Conservation (phyloP, 2,329 filamentous ascomycete genomes). For the Aspergillus sp. region DNA sequence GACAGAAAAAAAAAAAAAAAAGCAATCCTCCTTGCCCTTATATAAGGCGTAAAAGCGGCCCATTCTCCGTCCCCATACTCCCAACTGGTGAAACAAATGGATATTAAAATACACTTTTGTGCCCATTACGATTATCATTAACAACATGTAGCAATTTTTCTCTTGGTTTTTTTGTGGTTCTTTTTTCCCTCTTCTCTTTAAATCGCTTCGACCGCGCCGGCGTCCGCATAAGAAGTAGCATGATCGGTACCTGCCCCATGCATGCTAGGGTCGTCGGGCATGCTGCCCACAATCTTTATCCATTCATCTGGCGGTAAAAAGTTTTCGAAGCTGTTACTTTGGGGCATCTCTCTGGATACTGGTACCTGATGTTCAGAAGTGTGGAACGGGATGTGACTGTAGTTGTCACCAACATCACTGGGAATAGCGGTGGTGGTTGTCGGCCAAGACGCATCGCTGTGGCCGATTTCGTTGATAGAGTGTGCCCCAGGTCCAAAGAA, state of each 20-base stretch:
- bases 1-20: too few species aligned
- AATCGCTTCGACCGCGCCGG: conserved; percentile 25
- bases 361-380: conserved; percentile 24
- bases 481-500: conserved; percentile 27
- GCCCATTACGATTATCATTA: conserved; percentile 24
- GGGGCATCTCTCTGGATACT: conserved; percentile 29
- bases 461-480: conserved; percentile 31
- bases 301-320: conserved; percentile 31
- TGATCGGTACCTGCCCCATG: conserved; percentile 31
- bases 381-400: conserved; percentile 29
- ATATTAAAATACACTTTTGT: conserved; percentile 3
- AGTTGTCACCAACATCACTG: conserved; percentile 26
- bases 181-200: conserved; percentile 11
- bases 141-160: conserved; percentile 10
- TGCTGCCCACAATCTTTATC: conserved; percentile 33
- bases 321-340: conserved; percentile 26
- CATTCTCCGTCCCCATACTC: not conserved
- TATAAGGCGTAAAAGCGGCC: too few species aligned
- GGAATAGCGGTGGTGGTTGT: conserved; percentile 24
- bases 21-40: too few species aligned
- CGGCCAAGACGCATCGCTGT: conserved; percentile 25
- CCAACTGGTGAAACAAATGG: not conserved
- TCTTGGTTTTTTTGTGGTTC: conserved; percentile 1
- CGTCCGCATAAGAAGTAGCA: conserved; percentile 21
- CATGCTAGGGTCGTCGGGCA: conserved; percentile 27